phyloP scores from a whole-genome alignment of 495 filamentous ascomycete genomes.

The Podospora fimiseda region DNA sequence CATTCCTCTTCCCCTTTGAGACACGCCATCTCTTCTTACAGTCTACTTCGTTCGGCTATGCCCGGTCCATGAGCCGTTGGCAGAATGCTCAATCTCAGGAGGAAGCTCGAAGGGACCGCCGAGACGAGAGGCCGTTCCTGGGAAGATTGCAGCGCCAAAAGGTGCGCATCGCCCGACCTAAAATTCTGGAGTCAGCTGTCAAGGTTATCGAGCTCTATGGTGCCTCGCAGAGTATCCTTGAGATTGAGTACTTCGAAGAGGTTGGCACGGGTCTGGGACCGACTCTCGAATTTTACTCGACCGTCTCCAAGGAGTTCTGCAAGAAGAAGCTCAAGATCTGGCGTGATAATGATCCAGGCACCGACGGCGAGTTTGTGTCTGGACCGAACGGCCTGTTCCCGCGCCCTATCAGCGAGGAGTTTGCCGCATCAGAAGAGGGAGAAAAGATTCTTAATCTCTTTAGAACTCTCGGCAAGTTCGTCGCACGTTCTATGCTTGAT shows the following conservation, averaged over 20 bases:
- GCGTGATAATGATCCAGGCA: conserved; percentile 80
- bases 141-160: conserved; percentile 93
- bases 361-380: conserved; percentile 77
- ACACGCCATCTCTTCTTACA: conserved; percentile 95
- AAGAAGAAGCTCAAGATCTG: conserved; percentile 95
- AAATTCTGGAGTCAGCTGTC: conserved; percentile 91
- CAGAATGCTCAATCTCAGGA: conserved; percentile 81
- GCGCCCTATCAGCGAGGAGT: conserved; percentile 77
- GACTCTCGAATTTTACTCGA: conserved; percentile 97
- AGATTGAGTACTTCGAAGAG: conserved; percentile 99
- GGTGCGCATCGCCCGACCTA: conserved; percentile 85
- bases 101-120: conserved; percentile 71
- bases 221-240: conserved; percentile 85
- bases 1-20: conserved; percentile 99
- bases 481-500: conserved; percentile 96
- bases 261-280: conserved; percentile 95
- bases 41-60: conserved; percentile 97
- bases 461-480: conserved; percentile 94
- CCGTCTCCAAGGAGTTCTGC: conserved; percentile 93
- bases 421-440: conserved; percentile 66
- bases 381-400: conserved; percentile 85
- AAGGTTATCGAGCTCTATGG: conserved; percentile 99
- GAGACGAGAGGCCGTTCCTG: conserved; percentile 88
- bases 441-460: conserved; percentile 80
- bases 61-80: conserved; percentile 95